phyloP scores from a whole-genome alignment of 257 asterid genomes.

The Jasminum sambac region DNA sequence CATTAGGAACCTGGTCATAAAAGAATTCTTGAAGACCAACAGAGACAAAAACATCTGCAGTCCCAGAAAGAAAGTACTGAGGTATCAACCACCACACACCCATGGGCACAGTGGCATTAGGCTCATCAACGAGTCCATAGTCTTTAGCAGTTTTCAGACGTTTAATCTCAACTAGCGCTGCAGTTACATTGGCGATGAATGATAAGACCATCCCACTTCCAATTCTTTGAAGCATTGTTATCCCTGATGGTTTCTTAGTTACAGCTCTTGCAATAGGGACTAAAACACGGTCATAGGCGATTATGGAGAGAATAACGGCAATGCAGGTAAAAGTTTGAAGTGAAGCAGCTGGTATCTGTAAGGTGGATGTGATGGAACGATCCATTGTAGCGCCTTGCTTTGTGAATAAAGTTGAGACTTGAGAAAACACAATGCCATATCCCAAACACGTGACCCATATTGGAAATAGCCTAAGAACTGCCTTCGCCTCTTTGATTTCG shows the following conservation, averaged over 20 bases:
- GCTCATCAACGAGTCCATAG: background rate
- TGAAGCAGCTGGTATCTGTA: background rate
- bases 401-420: constrained; percentile 44
- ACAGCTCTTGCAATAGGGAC: constrained; percentile 3
- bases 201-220: background rate
- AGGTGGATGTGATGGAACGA: constrained; percentile 19
- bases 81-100: constrained; percentile 8
- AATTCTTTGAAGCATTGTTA: background rate
- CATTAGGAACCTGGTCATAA: background rate
- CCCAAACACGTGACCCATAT: constrained; percentile 25
- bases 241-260: background rate
- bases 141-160: background rate
- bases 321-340: background rate
- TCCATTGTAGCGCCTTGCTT: constrained; percentile 44
- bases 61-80: background rate
- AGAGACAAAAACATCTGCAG: background rate
- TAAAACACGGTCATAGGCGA: background rate
- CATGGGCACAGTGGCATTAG: background rate
- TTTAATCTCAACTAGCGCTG: background rate
- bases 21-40: constrained; percentile 3
- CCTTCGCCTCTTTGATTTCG: constrained; percentile 33
- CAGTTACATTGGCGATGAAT: background rate
- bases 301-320: background rate
- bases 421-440: constrained; percentile 25
- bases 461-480: constrained; percentile 35